These are phyloP conservation scores for Colletotrichum gloeosporioides DNA, from an alignment of 2,329 filamentous ascomycete genomes.

Conservation along the genomic window DNA sequence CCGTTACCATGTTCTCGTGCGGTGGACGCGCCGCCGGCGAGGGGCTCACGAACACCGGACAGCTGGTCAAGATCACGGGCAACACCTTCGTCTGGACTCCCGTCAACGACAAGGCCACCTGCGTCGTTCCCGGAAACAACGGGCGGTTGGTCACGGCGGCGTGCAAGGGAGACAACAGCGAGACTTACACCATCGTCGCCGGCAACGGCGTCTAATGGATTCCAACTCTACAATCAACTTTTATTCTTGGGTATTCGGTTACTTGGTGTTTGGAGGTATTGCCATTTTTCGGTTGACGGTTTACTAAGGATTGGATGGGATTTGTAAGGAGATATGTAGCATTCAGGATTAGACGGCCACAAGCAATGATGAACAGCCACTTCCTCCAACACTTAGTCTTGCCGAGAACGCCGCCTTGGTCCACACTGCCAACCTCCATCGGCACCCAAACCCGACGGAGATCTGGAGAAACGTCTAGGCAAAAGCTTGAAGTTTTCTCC, in stretches of 20 bases:
- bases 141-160: slow-evolving; percentile 35
- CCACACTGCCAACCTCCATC: background rate
- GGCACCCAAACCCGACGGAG: background rate
- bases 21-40: slow-evolving; percentile 56
- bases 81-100: slow-evolving; percentile 50
- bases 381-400: background rate
- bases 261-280: background rate
- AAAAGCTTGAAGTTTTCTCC: slow-evolving; percentile 12
- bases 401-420: background rate
- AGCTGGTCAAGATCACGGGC: slow-evolving; percentile 52
- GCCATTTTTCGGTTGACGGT: background rate
- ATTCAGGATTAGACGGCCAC: background rate
- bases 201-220: background rate
- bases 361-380: background rate
- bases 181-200: slow-evolving; percentile 30
- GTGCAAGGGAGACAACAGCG: slow-evolving; percentile 31
- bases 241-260: background rate
- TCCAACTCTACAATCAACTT: background rate
- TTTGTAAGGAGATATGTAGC: background rate
- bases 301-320: background rate
- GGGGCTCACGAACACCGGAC: slow-evolving; percentile 51
- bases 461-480: background rate
- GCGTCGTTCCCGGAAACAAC: slow-evolving; percentile 42
- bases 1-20: slow-evolving; percentile 56
- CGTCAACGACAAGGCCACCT: slow-evolving; percentile 47